phyloP scores from a whole-genome alignment of 225 moss, liverwort and hornwort genomes.

The Lunularia cruciata region DNA sequence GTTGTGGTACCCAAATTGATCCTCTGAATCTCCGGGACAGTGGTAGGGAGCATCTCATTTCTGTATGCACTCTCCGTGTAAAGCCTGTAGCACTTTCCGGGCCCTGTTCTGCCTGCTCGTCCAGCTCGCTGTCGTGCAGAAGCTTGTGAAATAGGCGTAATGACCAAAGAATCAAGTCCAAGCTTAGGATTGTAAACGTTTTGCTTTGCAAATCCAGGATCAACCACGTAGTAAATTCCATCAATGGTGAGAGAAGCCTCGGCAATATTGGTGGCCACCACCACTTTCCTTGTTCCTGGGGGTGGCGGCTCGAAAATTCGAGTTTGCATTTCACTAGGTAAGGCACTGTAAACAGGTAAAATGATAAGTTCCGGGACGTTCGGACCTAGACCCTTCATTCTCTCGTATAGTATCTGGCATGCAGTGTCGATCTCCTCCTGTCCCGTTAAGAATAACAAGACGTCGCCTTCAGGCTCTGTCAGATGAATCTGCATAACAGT shows the following conservation, averaged over 20 bases:
- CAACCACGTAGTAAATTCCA: conserved; percentile 94
- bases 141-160: conserved; percentile 96
- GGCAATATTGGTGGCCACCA: conserved; percentile 95
- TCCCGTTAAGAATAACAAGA: conserved; percentile 88
- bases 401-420: conserved; percentile 89
- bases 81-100: conserved; percentile 91
- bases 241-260: conserved; percentile 97
- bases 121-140: conserved; percentile 97
- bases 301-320: conserved; percentile 96
- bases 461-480: conserved; percentile 91
- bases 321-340: conserved; percentile 99
- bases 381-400: conserved; percentile 90
- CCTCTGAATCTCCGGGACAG: conserved; percentile 95
- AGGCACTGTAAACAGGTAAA: conserved; percentile 90
- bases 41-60: conserved; percentile 98
- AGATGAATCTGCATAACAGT: conserved; percentile 99
- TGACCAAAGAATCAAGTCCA: conserved; percentile 90
- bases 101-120: conserved; percentile 93
- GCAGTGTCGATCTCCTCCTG: conserved; percentile 98
- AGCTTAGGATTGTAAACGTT: conserved; percentile 97
- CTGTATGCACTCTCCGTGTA: conserved; percentile 96
- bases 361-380: conserved; percentile 94
- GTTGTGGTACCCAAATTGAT: conserved; percentile 83
- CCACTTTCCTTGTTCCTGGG: conserved; percentile 92
- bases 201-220: conserved; percentile 98